Conservation (phyloP, 2,329 filamentous ascomycete genomes). For the Apiospora hydei region DNA sequence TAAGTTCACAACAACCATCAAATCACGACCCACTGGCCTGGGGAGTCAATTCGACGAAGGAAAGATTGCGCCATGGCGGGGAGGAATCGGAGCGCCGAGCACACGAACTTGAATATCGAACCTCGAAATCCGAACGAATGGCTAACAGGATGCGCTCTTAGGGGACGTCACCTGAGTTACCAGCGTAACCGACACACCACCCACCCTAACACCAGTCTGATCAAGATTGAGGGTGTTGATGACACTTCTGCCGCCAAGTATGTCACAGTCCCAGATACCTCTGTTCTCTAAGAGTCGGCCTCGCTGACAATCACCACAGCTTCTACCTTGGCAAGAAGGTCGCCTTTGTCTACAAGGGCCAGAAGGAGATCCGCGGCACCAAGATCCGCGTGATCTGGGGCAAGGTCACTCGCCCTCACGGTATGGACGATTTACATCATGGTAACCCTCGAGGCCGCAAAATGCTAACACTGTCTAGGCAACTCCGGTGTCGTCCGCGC, state of each 20-base stretch:
- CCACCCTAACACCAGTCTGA: slow-evolving; percentile 88
- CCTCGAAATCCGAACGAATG: slow-evolving; percentile 24
- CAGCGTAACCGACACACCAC: slow-evolving; percentile 93
- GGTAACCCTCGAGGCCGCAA: slow-evolving; percentile 5
- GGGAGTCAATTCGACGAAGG: background rate
- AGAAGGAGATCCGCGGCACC: slow-evolving; percentile 93
- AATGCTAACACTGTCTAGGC: slow-evolving; percentile 58
- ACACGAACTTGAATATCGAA: slow-evolving; percentile 25
- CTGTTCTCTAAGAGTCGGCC: slow-evolving; percentile 16
- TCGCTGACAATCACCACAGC: slow-evolving; percentile 48
- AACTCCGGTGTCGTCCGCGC: slow-evolving; percentile 98
- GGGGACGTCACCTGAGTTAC: slow-evolving; percentile 98
- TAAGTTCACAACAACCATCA: slow-evolving; percentile 60
- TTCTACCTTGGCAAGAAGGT: slow-evolving; percentile 99
- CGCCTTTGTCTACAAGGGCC: slow-evolving; percentile 97
- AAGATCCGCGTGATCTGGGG: slow-evolving; percentile 99
- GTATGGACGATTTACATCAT: slow-evolving; percentile 59
- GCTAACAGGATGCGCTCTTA: slow-evolving; percentile 49
- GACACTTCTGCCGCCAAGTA: slow-evolving; percentile 88
- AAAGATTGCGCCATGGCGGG: background rate
- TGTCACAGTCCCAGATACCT: slow-evolving; percentile 43
- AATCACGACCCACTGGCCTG: background rate
- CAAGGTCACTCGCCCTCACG: slow-evolving; percentile 95
- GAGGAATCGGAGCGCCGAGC: background rate
- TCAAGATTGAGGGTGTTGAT: slow-evolving; percentile 99